phyloP scores from a whole-genome alignment of 371 early-diverging fungal genomes.

The Chytridiales sp. region DNA sequence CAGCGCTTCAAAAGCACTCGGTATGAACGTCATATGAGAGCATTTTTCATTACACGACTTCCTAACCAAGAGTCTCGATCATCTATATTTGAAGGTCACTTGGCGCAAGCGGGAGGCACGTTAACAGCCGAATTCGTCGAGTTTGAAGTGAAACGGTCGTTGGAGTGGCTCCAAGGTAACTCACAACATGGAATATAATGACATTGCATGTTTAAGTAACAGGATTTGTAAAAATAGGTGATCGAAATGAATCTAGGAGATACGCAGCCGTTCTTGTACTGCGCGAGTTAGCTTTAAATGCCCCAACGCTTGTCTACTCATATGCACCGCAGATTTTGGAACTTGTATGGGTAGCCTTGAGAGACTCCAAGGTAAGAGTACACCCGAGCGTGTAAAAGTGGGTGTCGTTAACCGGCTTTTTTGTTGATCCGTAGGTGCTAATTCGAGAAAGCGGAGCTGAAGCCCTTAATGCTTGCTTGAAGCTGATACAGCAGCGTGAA shows the following conservation, averaged over 20 bases:
- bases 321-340: conserved; percentile 85
- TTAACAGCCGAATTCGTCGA: conserved; percentile 84
- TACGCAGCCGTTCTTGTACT: conserved; percentile 88
- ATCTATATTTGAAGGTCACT: conserved; percentile 65
- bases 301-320: conserved; percentile 83
- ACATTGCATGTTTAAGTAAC: conserved; percentile 3
- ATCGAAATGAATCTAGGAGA: conserved; percentile 73
- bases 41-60: too few species aligned
- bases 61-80: too few species aligned
- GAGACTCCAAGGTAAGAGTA: conserved; percentile 69
- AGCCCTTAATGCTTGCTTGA: conserved; percentile 78
- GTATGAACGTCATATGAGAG: conserved; percentile 35
- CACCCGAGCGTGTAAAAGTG: neutral
- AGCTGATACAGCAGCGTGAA: conserved; percentile 81
- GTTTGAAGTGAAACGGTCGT: conserved; percentile 80
- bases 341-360: conserved; percentile 81
- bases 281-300: conserved; percentile 76
- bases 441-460: conserved; percentile 89
- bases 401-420: neutral
- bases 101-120: conserved; percentile 75
- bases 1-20: conserved; percentile 78
- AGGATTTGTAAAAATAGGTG: conserved; percentile 43
- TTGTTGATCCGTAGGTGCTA: conserved; percentile 39
- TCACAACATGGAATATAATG: neutral
- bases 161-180: conserved; percentile 86